These are phyloP conservation scores for Austroboletus festivus DNA, from an alignment of 768 basidiomycete species.

Conservation along the genomic window DNA sequence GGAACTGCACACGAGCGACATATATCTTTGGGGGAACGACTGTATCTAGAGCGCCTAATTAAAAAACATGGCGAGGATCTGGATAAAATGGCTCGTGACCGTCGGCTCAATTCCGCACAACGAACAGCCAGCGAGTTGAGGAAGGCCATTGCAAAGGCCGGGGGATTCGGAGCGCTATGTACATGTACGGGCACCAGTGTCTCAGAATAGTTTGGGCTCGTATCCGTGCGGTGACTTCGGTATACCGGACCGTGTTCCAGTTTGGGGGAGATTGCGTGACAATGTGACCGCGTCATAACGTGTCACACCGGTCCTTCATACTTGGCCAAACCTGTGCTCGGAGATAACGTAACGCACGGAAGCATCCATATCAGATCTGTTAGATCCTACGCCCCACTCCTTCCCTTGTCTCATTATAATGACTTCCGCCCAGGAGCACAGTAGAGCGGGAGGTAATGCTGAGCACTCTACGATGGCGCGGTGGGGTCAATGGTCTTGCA, in stretches of 20 bases:
- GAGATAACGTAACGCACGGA: slow-evolving; percentile 18
- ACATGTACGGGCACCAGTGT: not conserved
- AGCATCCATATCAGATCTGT: slow-evolving; percentile 12
- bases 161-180: slow-evolving; percentile 36
- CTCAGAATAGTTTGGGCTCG: slow-evolving; percentile 5
- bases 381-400: no score
- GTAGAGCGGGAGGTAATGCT: no score
- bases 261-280: slow-evolving; percentile 28
- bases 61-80: slow-evolving; percentile 69
- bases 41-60: slow-evolving; percentile 64
- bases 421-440: no score
- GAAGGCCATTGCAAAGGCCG: slow-evolving; percentile 58
- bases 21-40: slow-evolving; percentile 65
- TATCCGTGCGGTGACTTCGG: slow-evolving; percentile 7
- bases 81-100: slow-evolving; percentile 74
- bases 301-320: slow-evolving; percentile 29
- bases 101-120: slow-evolving; percentile 78
- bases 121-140: slow-evolving; percentile 76
- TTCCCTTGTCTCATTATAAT: no score
- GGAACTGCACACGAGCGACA: slow-evolving; percentile 51
- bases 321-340: slow-evolving; percentile 29
- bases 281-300: slow-evolving; percentile 11
- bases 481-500: no score
- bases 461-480: no score
- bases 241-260: slow-evolving; percentile 7